Evolutionary conservation across 495 filamentous ascomycete species (phyloP).

Genomic region (Annulohypoxylon maeteangense): DNA sequence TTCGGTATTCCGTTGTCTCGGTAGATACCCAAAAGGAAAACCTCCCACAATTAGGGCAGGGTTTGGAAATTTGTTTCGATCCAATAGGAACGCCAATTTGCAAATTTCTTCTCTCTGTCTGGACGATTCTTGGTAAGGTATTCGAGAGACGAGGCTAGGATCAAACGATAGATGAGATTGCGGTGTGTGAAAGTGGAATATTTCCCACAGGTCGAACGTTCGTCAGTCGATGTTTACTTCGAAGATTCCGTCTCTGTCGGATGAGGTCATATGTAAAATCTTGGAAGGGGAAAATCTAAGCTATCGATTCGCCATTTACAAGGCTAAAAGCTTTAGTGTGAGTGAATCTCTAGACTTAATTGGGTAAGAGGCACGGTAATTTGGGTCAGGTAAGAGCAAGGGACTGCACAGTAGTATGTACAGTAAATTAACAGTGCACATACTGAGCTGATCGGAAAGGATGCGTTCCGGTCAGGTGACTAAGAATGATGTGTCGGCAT

Average conservation of each 20-base stretch:
- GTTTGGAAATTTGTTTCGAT: slow-evolving; percentile 5
- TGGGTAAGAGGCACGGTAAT: slow-evolving; percentile 15
- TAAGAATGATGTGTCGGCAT: not conserved
- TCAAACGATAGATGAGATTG: slow-evolving; percentile 34
- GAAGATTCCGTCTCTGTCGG: slow-evolving; percentile 2
- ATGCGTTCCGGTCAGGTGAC: slow-evolving; percentile 30
- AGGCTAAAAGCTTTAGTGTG: slow-evolving; percentile 5
- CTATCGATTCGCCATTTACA: not conserved
- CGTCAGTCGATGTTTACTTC: slow-evolving; percentile 37
- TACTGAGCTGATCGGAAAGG: slow-evolving; percentile 16
- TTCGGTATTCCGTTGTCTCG: slow-evolving; percentile 1
- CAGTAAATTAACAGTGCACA: not conserved
- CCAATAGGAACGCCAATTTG: slow-evolving; percentile 29
- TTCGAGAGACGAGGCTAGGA: slow-evolving; percentile 2
- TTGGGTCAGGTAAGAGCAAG: slow-evolving; percentile 24
- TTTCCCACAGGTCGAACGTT: slow-evolving; percentile 35
- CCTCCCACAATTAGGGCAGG: slow-evolving; percentile 14
- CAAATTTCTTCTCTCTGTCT: slow-evolving; percentile 5
- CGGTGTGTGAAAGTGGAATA: slow-evolving; percentile 22
- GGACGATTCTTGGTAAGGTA: slow-evolving; percentile 1
- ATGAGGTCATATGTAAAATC: slow-evolving; percentile 40
- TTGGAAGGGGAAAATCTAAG: slow-evolving; percentile 10
- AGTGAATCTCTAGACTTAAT: slow-evolving; percentile 12
- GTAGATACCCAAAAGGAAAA: slow-evolving; percentile 16
- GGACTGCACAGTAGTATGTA: not conserved